Evolutionary conservation across 129 eudicot species (phyloP).

Genomic region (Arctium minus): DNA sequence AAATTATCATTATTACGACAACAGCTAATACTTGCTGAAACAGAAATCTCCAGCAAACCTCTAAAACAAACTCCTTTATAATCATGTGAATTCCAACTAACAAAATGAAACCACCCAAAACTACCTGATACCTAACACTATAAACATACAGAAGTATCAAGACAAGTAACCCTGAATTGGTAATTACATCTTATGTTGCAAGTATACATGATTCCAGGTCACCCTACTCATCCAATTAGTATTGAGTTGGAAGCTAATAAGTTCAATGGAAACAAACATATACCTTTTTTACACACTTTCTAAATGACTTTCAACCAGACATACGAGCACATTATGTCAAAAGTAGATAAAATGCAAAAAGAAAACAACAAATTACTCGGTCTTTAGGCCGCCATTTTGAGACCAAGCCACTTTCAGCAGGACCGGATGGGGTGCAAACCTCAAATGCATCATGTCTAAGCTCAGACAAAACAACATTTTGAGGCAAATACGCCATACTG

Average conservation of each 20-base stretch:
- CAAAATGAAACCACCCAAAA: constrained; percentile 4
- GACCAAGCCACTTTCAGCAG: constrained; percentile 73
- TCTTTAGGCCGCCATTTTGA: constrained; percentile 94
- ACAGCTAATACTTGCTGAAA: not conserved
- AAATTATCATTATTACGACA: not conserved
- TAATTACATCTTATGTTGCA: not conserved
- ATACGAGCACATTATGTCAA: not conserved
- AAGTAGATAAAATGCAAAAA: not conserved
- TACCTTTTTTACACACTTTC: not conserved
- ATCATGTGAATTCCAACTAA: constrained; percentile 13
- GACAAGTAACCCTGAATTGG: not conserved
- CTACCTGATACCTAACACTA: not conserved
- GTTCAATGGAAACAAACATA: not conserved
- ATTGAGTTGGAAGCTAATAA: not conserved
- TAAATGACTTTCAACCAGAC: not conserved
- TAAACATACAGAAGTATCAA: not conserved
- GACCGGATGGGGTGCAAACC: constrained; percentile 67
- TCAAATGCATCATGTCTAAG: constrained; percentile 83
- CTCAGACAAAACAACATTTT: constrained; percentile 73
- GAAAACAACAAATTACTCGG: constrained; percentile 49
- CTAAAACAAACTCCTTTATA: constrained; percentile 1
- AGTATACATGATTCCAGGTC: constrained; percentile 1
- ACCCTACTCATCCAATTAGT: constrained; percentile 12
- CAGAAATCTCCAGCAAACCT: constrained; percentile 7
- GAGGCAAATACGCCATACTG: constrained; percentile 87